Conservation (phyloP, 345 rosid species). For the Eutrema heterophyllum region DNA sequence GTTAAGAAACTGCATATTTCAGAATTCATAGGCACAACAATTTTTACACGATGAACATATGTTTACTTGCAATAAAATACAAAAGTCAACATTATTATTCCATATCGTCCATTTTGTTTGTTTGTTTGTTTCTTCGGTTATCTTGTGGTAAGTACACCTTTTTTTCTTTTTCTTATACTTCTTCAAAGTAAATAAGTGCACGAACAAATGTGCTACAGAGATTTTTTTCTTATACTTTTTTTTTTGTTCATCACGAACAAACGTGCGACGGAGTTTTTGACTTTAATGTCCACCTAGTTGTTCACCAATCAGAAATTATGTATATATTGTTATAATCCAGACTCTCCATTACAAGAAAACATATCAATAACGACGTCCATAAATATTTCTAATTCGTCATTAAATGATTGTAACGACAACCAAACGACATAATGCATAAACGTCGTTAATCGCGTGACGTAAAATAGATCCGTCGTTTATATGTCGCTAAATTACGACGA, state of each 20-base stretch:
- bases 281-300: neutral
- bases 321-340: neutral
- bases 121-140: neutral
- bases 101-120: neutral
- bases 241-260: slow-evolving; percentile 1
- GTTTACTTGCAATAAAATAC: slow-evolving; percentile 1
- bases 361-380: no score
- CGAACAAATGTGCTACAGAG: slow-evolving; percentile 6
- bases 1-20: neutral
- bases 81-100: neutral
- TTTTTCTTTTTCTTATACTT: neutral
- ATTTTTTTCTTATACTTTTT: neutral
- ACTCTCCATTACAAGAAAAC: no score
- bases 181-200: neutral
- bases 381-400: no score
- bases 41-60: neutral
- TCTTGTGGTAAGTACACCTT: neutral
- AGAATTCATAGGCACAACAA: neutral
- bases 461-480: no score
- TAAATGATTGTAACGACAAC: no score
- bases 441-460: no score
- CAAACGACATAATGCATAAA: no score
- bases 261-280: slow-evolving; percentile 16
- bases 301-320: neutral
- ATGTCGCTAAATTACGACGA: no score